These are phyloP conservation scores for Penicillium occitanis DNA, from an alignment of 2,329 filamentous ascomycete species.

Conservation along the genomic window DNA sequence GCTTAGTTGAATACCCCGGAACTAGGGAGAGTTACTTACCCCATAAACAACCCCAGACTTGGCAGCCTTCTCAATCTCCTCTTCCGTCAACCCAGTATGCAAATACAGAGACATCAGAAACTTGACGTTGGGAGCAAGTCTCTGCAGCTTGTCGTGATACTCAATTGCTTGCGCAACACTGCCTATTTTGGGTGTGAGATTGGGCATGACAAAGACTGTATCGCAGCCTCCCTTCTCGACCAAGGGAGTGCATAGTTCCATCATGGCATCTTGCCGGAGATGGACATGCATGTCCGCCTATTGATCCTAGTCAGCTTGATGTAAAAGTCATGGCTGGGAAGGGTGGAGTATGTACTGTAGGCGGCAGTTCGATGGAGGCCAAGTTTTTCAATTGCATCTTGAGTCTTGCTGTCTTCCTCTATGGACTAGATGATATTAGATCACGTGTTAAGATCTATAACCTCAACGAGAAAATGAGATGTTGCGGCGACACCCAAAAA, in stretches of 20 bases:
- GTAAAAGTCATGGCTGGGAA: neutral
- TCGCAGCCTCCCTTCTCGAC: constrained; percentile 65
- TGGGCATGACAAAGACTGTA: constrained; percentile 62
- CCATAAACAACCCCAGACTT: constrained; percentile 66
- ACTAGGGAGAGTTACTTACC: constrained; percentile 42
- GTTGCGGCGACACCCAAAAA: neutral
- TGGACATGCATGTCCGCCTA: constrained; percentile 52
- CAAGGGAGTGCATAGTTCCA: constrained; percentile 57
- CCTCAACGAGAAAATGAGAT: neutral
- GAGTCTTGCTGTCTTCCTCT: neutral
- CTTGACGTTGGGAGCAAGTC: constrained; percentile 61
- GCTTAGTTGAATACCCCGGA: neutral
- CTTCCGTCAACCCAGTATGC: constrained; percentile 64
- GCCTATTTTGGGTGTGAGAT: constrained; percentile 64
- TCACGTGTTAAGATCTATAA: no score
- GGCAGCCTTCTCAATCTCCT: constrained; percentile 71
- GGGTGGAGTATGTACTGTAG: constrained; percentile 14
- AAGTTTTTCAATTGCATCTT: constrained; percentile 22
- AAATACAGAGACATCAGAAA: constrained; percentile 74
- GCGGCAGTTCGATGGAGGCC: constrained; percentile 20
- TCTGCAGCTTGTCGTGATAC: constrained; percentile 62
- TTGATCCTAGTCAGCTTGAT: neutral
- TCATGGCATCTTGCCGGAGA: constrained; percentile 65
- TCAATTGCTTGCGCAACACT: constrained; percentile 63
- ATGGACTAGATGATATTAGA: no score